Conservation (phyloP, 345 rosid genomes). For the Pelargonium nanum region DNA sequence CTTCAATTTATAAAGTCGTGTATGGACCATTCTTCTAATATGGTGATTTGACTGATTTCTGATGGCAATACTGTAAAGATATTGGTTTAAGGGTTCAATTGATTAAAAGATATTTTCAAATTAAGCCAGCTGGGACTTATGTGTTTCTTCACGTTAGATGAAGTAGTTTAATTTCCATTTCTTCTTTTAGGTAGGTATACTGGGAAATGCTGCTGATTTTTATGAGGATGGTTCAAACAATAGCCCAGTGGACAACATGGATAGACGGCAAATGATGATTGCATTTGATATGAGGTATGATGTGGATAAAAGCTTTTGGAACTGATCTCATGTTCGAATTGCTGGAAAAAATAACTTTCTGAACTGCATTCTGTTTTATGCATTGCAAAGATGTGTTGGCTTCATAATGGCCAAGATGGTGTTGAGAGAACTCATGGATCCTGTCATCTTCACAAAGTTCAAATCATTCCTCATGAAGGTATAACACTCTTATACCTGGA, state of each 20-base stretch:
- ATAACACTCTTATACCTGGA: slow-evolving; percentile 2
- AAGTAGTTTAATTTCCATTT: slow-evolving; percentile 5
- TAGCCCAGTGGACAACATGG: slow-evolving; percentile 36
- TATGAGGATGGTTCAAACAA: slow-evolving; percentile 42
- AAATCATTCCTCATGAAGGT: slow-evolving; percentile 81
- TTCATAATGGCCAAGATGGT: slow-evolving; percentile 99
- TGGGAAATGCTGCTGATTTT: slow-evolving; percentile 94
- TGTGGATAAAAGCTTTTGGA: slow-evolving; percentile 5
- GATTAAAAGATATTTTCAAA: too few species aligned
- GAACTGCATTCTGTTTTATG: slow-evolving; percentile 16
- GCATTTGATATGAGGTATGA: slow-evolving; percentile 91
- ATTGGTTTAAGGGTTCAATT: too few species aligned
- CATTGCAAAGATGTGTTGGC: slow-evolving; percentile 63
- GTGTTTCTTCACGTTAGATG: too few species aligned
- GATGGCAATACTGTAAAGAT: too few species aligned
- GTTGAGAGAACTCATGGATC: slow-evolving; percentile 83
- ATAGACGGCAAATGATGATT: slow-evolving; percentile 87
- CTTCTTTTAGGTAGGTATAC: slow-evolving; percentile 59
- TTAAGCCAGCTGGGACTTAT: too few species aligned
- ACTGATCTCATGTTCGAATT: slow-evolving; percentile 2
- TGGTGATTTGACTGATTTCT: too few species aligned
- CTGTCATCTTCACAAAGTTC: slow-evolving; percentile 57
- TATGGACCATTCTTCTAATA: too few species aligned
- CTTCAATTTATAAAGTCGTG: too few species aligned
- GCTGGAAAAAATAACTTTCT: slow-evolving; percentile 8